These are phyloP conservation scores for Adansonia digitata DNA, from an alignment of 345 rosid genomes.

Conservation along the genomic window DNA sequence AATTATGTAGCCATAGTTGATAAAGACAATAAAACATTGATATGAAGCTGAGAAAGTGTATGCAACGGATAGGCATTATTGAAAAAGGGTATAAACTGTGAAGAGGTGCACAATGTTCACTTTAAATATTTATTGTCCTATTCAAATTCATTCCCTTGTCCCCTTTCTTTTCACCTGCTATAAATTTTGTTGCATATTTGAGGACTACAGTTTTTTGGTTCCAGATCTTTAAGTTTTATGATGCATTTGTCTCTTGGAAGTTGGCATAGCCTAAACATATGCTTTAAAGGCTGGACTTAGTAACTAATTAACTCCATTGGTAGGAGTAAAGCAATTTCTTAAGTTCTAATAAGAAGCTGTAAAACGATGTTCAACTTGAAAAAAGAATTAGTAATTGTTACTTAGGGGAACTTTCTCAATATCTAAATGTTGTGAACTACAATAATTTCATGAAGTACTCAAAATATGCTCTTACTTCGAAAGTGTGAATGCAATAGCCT, in stretches of 20 bases:
- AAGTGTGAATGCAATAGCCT: background rate
- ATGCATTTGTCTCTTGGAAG: background rate
- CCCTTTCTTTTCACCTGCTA: too few relatives aligned
- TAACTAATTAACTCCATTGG: background rate
- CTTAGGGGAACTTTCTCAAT: background rate
- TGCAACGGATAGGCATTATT: background rate
- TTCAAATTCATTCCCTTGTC: too few relatives aligned
- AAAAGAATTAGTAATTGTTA: background rate
- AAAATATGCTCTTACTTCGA: background rate
- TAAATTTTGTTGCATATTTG: slow-evolving; percentile 4
- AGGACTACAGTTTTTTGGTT: background rate
- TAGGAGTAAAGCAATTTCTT: background rate
- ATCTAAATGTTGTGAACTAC: background rate
- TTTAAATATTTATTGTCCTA: background rate
- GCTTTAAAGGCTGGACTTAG: background rate
- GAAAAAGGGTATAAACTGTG: too few relatives aligned
- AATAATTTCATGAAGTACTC: background rate
- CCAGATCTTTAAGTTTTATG: background rate
- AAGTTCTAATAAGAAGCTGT: background rate
- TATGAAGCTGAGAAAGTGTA: slow-evolving; percentile 1
- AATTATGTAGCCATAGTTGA: background rate
- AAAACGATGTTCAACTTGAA: background rate
- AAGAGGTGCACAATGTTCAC: background rate
- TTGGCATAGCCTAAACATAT: background rate
- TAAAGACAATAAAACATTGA: background rate